These are phyloP conservation scores for Coprinopsis marcescibilis DNA, from an alignment of 768 basidiomycete genomes.

Conservation along the genomic window DNA sequence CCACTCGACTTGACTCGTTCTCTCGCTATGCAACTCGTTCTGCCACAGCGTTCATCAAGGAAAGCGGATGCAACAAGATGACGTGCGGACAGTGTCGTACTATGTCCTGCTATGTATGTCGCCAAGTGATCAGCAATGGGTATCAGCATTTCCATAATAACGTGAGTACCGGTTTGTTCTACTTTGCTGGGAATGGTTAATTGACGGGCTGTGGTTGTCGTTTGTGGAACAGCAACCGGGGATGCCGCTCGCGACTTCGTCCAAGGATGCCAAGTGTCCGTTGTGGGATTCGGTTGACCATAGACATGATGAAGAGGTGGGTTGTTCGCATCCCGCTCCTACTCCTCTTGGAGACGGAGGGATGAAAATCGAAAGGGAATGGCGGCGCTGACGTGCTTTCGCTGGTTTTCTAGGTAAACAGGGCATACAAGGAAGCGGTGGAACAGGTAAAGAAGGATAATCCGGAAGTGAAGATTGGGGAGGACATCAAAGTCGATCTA, in stretches of 20 bases:
- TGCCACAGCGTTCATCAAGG: slow-evolving; percentile 73
- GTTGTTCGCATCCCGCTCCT: slow-evolving; percentile 1
- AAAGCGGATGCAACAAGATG: slow-evolving; percentile 90
- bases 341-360: slow-evolving; percentile 1
- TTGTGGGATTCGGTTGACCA: slow-evolving; percentile 67
- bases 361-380: no score
- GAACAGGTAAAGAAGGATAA: slow-evolving; percentile 53
- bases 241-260: slow-evolving; percentile 16
- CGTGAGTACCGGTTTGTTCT: slow-evolving; percentile 24
- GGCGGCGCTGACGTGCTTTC: neutral
- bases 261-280: slow-evolving; percentile 35
- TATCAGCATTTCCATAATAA: slow-evolving; percentile 68
- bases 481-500: slow-evolving; percentile 59
- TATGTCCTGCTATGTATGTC: slow-evolving; percentile 81
- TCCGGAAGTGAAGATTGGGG: slow-evolving; percentile 53
- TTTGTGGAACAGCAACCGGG: slow-evolving; percentile 11
- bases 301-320: slow-evolving; percentile 62
- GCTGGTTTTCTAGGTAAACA: slow-evolving; percentile 47
- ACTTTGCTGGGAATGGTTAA: neutral
- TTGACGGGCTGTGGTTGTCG: neutral
- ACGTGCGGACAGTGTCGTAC: slow-evolving; percentile 66
- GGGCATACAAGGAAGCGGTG: slow-evolving; percentile 60
- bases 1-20: slow-evolving; percentile 4
- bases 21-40: neutral
- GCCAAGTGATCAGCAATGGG: slow-evolving; percentile 60